Base-by-base conservation (phyloP, 2,329 filamentous ascomycete species). In the Daldinia eschscholtzii region DNA sequence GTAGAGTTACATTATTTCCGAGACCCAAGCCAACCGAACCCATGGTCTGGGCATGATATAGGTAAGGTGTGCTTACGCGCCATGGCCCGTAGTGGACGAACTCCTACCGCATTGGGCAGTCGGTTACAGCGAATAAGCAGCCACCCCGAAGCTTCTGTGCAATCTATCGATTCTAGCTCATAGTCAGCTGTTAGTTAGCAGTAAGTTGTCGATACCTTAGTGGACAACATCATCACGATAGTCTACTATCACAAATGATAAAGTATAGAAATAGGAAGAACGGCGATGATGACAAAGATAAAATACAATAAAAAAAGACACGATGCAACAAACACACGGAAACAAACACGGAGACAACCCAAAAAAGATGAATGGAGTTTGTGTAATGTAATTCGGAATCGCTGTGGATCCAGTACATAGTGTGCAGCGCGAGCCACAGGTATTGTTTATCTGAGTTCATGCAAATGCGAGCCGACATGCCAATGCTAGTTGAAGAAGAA, bases 361-460 rank as follows among this genome's bases (percentile, higher is more conserved):
- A 41, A 20, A 20, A 55, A n/a, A 20, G 39, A 55, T 44, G 18
- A 64, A 56, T 61, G 48, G 20, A 46, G 37, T 26, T 62, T 64
- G 64, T 57, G 65, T 67, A 42, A 59, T 58, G 65, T 67, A 42
- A 59, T 58, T 55, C 30, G 52, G 67, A 70, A 69, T 67, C 62
- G 58, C 57, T 64, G 39, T 71, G 60, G 61, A 69, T 69, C 68
- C 65, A 64, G 65, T 71, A 68, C 57, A 53, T 66, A 67, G 57
- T 70, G 58, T 71, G 73, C 67, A 74, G 74, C 74, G 74, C 57
- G 74, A 75, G 74, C 74, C 65, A 73, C 73, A 67, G 73, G 72
- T 74, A 72, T 75, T 66, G 66, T 75, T 72, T 75, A 75, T 75
- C 64, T 70, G 66, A 68, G 67, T 65, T 73, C 68, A 74, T 73